phyloP scores from a whole-genome alignment of 176 grass and related monocot genomes.

The Musa schizocarpa region DNA sequence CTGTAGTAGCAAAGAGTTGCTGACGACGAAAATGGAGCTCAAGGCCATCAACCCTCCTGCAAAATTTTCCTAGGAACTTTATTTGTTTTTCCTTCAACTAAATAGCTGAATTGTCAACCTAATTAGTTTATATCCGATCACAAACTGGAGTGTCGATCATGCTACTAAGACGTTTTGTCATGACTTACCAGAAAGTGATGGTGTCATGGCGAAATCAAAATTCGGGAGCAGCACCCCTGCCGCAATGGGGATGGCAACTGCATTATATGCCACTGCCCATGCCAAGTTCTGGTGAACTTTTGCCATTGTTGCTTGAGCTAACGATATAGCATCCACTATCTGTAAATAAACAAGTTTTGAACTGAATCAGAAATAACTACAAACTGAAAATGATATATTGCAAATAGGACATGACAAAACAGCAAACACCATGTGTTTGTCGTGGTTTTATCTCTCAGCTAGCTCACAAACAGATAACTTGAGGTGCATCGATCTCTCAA shows the following conservation, averaged over 20 bases:
- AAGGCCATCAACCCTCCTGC: conserved; percentile 87
- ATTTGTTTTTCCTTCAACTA: neutral
- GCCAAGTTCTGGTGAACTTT: conserved; percentile 93
- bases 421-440: no score
- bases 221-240: conserved; percentile 66
- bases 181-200: conserved; percentile 66
- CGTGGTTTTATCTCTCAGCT: no score
- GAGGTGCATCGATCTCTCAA: neutral
- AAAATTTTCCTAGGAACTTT: neutral
- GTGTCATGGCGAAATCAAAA: conserved; percentile 94
- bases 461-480: neutral
- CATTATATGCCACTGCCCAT: conserved; percentile 90
- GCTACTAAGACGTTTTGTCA: neutral
- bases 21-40: conserved; percentile 88
- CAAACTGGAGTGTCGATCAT: neutral
- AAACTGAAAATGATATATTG: neutral
- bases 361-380: neutral
- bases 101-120: neutral
- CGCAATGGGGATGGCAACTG: conserved; percentile 60
- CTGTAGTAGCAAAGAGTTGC: conserved; percentile 91
- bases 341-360: conserved; percentile 16
- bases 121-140: neutral
- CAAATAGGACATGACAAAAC: no score
- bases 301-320: conserved; percentile 80
- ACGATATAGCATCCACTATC: conserved; percentile 65